These are phyloP conservation scores for Schoenoplectus tabernaemontani DNA, from an alignment of 202 grass and related monocot species.

Conservation along the genomic window DNA sequence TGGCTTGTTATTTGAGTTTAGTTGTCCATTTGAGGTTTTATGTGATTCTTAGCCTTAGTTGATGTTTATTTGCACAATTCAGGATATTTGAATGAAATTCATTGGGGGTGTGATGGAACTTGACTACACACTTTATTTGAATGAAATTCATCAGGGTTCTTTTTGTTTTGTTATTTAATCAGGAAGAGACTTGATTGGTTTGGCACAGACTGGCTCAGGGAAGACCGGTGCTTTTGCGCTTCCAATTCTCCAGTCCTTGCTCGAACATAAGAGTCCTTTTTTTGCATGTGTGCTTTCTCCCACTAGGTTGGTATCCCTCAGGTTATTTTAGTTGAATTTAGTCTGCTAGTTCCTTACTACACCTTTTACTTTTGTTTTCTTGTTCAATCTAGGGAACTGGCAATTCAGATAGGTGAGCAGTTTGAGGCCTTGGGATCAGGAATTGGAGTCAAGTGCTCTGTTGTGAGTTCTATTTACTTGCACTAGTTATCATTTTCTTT, in stretches of 20 bases:
- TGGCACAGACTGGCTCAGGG: slow-evolving; percentile 80
- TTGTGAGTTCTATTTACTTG: slow-evolving; percentile 34
- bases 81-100: not conserved
- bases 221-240: slow-evolving; percentile 84
- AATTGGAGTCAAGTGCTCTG: slow-evolving; percentile 43
- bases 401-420: slow-evolving; percentile 87
- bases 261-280: slow-evolving; percentile 47
- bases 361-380: not conserved
- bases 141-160: no score
- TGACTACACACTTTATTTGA: not conserved
- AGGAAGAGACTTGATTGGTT: slow-evolving; percentile 74
- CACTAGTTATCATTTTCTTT: not conserved
- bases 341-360: not conserved
- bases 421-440: slow-evolving; percentile 68
- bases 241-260: slow-evolving; percentile 61
- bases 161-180: slow-evolving; percentile 1
- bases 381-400: slow-evolving; percentile 54
- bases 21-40: not conserved
- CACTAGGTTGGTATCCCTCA: slow-evolving; percentile 34
- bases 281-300: slow-evolving; percentile 88
- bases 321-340: not conserved
- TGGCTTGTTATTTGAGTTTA: not conserved
- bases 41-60: not conserved
- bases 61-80: not conserved
- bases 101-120: not conserved